Evolutionary conservation across 2,329 filamentous ascomycete genomes (phyloP), one percentile per base, ranked within the genome.

Genomic region (Aspergillus proliferans): DNA sequence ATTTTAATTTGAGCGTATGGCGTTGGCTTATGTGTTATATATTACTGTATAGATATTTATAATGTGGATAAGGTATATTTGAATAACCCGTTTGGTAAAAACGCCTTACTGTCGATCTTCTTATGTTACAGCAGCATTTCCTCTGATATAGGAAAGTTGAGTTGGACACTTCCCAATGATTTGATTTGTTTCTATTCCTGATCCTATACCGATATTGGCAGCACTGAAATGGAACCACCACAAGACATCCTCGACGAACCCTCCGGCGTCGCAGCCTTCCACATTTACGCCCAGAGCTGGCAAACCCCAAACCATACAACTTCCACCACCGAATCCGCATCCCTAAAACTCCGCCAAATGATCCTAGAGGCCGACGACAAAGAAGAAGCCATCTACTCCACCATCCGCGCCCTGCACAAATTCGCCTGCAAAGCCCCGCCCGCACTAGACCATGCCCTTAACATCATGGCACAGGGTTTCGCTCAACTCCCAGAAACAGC

Each of bases 1-100:
- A 43, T 45, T 45, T 42, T 43, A 30, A 30, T 43, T 21, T 34
- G 18, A 52, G 51, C 44, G 46, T 47, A 47, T 40, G 49, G 54
- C 51, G 54, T 53, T 51, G 40, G 33, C 36, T 10, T 40, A 26
- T 43, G 26, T 51, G n/a, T 14, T 24, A 33, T 28, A 34, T 34
- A 34, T 18, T 9, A 34, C 9, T 21, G 38, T 40, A 40, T 40
- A 40, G 18, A 40, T 18, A 19, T 19, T 7, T 19, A 40, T 40
- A 30, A 12, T 30, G 10, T 30, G 10, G 26, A 30, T 10, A 9
- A 30, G 26, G 10, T 30, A 30, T 12, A 30, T 4, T 30, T 12
- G 26, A 30, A 30, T 30, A 12, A 9, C 26, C 26, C 10, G 9
- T 30, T 12, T 30, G 10, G 10, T 4, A 12, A 30, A 10, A 30